Base-by-base conservation (phyloP, 495 filamentous ascomycete genomes). In the Neurospora sp. region DNA sequence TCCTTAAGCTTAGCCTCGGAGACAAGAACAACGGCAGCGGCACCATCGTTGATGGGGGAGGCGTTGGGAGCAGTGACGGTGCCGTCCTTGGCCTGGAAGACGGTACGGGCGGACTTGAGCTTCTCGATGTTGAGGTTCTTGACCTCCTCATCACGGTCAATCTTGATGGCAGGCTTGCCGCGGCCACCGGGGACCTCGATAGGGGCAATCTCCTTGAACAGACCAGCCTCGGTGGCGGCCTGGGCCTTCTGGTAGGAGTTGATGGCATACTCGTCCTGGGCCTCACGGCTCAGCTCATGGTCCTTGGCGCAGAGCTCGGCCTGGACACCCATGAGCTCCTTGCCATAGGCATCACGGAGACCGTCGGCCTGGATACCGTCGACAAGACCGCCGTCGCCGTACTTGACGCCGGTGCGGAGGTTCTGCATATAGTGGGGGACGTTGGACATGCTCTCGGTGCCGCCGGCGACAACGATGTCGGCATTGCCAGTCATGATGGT, bases 11-110 rank as follows among this genome's bases (percentile, higher is more conserved):
- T 94, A 19, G 90, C 90, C 83, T 95, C 94, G 19, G 93, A 97
- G 74, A 95, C 93, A 71, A 99, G 90, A 70, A 99, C 92, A 69
- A 98, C 82, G 71, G 96, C 96, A 13, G 94, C 89, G 43, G 94
- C 94, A 71, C 96, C 96, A 79, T 99, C 96, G 82, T 94, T 97
- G 77, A 99, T 87, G 34, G 96, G 96, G 1, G 95, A 95, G 13
- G 96, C 96, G 84, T 99, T 99, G 72, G 96, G 94, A n/a, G 96
- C 93, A 11, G 96, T 99, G 73, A 99, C 93, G 71, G 94, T 97
- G 74, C 94, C 94, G 54, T 88, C 90, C 74, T 88, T 87, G 69
- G 94, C 89, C 74, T 92, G 89, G 86, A 98, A 98, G 43, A 90
- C 92, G 69, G 96, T 92, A 79, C 92, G 92, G 77, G 97, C 92